Base-by-base conservation (phyloP, 176 grass and related monocot genomes). In the Carex myosuroides region DNA sequence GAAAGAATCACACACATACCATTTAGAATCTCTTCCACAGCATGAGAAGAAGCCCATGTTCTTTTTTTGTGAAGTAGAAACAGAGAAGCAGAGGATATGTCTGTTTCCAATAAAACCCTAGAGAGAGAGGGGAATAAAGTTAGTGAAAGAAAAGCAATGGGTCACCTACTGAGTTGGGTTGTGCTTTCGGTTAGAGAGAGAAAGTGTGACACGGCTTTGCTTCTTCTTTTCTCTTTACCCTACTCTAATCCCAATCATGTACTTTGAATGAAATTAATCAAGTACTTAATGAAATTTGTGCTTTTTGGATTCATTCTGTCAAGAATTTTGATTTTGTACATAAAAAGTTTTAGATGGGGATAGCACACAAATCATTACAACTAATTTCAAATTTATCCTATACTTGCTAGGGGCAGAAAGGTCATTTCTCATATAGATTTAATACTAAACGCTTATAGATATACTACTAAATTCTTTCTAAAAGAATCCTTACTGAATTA, bases 41-140 rank as follows among this genome's bases (percentile, higher is more conserved):
- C 13, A 65, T 65, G 80, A 83, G 60, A 66, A 62, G 80, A 52
- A 68, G 12, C 80, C 80, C 80, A 83, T 83, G 21, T 13, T n/a
- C n/a, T 64, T 70, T 14, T 6, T 62, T 13, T 21, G 55, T 60
- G 60, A 64, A 62, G 58, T 81, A 81, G 58, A 37, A 81, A 81
- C 79, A 46, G 79, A 81, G 57, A 81, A 37, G 35, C 79, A 81
- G 79, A 81, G 79, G 79, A 81, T n/a, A 81, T 13, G 79, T 77
- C 50, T 17, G 50, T 30, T 77, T 77, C 73, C 50, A 76, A 62
- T 37, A 32, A 81, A 81, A 81, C 58, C 58, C 32, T 60, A 62
- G 76, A 79, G 76, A 37, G 57, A 63, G 79, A 81, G 24, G 17
- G 61, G 80, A 83, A 83, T 68, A 83, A 65, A 65, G 63, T 68